Base-by-base conservation (phyloP, 2,329 filamentous ascomycete genomes). In the Hymenoscyphus linearis region DNA sequence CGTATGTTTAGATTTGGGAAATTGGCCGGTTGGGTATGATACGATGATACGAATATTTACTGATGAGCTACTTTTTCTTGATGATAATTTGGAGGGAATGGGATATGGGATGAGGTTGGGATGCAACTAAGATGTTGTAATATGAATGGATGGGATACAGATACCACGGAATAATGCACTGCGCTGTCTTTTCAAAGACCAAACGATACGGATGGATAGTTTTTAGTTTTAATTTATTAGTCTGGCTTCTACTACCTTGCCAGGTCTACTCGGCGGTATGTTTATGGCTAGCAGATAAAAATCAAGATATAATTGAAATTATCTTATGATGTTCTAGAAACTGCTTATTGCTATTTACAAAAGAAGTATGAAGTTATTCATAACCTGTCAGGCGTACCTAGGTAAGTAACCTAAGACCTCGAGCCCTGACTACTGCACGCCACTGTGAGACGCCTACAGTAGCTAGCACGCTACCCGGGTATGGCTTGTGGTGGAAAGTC, bases 1-100 rank as follows among this genome's bases (percentile, higher is more conserved):
- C 69, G 6, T 73, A 73, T 65, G 72, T 73, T n/a, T 73, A 66
- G 52, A 47, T 22, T 37, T 12, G 25, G 27, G 2, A 34, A 53
- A 53, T 16, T 12, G 18, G 18, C 22, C 10, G 9, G 22, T 18
- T 7, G n/a, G 36, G 25, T 14, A 44, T 26, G 55, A 52, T 25
- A 57, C 40, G 55, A 57, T 37, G 40, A 31, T 14, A 47, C 40
- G 52, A 53, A 18, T 50, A 50, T 31, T 5, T 50, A 50, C 44
- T 50, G 44, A 50, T 50, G 44, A 50, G 7, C n/a, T 50, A 12
- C 44, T 25, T 50, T 50, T 50, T 50, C 44, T 50, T 50, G 44
- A 50, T 25, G 44, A 50, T 50, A 50, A 50, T 50, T 50, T 50
- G 10, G 44, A 18, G 18, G 10, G 10, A n/a, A n/a, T n/a, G 40